Conservation (phyloP, 345 rosid genomes). For the Barbarea vulgaris region DNA sequence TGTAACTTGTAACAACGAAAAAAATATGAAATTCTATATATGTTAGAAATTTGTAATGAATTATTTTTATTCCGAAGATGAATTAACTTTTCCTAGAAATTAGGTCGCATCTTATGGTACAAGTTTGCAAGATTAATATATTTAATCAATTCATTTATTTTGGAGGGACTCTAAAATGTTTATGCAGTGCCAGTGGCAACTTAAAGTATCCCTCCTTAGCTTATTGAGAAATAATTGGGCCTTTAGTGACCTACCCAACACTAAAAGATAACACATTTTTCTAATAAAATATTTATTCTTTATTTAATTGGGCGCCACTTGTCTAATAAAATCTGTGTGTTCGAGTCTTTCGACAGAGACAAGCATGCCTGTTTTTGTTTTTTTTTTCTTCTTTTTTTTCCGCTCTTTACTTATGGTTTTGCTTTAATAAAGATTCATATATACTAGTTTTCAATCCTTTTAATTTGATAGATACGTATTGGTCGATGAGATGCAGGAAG, state of each 20-base stretch:
- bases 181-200: slow-evolving; percentile 38
- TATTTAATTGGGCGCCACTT: slow-evolving; percentile 32
- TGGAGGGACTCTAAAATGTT: slow-evolving; percentile 27
- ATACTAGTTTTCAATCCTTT: slow-evolving; percentile 15
- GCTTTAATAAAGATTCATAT: slow-evolving; percentile 27
- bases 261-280: not conserved
- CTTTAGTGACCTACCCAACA: slow-evolving; percentile 37
- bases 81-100: no score
- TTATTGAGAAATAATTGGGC: slow-evolving; percentile 40
- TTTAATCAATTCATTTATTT: not conserved
- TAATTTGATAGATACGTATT: slow-evolving; percentile 7
- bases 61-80: no score
- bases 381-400: not conserved
- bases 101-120: slow-evolving; percentile 25
- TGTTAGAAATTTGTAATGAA: no score
- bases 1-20: not conserved
- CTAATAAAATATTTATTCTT: slow-evolving; percentile 15
- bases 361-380: not conserved
- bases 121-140: slow-evolving; percentile 4
- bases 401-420: slow-evolving; percentile 11
- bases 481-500: not conserved
- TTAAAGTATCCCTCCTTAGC: slow-evolving; percentile 17
- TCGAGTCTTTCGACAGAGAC: slow-evolving; percentile 25
- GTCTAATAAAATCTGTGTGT: slow-evolving; percentile 13
- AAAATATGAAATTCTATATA: not conserved